A percentile compares a stretch with the other conserved stretches of the same genome.
Evolutionary conservation across 106 monocot genomes (phyloP).

Genomic region (Allium cepa): DNA sequence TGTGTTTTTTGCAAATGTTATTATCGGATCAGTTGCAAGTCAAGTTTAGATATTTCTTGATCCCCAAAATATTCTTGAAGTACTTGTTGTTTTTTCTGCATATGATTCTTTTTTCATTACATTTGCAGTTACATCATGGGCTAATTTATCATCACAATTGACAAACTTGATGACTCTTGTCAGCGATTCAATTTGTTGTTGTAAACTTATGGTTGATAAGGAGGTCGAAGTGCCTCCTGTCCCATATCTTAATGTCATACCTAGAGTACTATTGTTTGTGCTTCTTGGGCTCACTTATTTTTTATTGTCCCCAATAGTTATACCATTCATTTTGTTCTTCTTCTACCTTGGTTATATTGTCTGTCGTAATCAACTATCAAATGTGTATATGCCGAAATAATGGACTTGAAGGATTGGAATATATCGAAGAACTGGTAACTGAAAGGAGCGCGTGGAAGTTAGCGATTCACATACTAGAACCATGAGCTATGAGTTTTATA

Average conservation of each 20-base stretch:
- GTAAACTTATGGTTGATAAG: constrained; percentile 19
- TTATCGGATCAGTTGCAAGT: constrained; percentile 69
- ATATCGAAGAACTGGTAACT: no score
- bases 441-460: no score
- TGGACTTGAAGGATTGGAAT: constrained; percentile 85
- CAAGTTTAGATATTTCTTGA: constrained; percentile 52
- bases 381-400: constrained; percentile 80
- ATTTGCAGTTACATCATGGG: constrained; percentile 98
- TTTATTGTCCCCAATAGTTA: constrained; percentile 74
- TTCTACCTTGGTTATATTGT: constrained; percentile 79
- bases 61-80: constrained; percentile 63
- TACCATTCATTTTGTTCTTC: constrained; percentile 84
- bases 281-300: constrained; percentile 84
- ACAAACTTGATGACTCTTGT: constrained; percentile 55
- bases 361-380: constrained; percentile 52
- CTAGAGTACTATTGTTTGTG: constrained; percentile 68
- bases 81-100: constrained; percentile 43
- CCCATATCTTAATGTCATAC: constrained; percentile 81
- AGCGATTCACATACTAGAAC: no score
- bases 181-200: constrained; percentile 35
- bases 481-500: no score
- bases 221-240: constrained; percentile 48
- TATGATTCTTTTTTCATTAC: constrained; percentile 91
- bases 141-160: constrained; percentile 63
- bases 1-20: constrained; percentile 87